Conservation (phyloP, 306 rosid genomes). For the Quercus variabilis region DNA sequence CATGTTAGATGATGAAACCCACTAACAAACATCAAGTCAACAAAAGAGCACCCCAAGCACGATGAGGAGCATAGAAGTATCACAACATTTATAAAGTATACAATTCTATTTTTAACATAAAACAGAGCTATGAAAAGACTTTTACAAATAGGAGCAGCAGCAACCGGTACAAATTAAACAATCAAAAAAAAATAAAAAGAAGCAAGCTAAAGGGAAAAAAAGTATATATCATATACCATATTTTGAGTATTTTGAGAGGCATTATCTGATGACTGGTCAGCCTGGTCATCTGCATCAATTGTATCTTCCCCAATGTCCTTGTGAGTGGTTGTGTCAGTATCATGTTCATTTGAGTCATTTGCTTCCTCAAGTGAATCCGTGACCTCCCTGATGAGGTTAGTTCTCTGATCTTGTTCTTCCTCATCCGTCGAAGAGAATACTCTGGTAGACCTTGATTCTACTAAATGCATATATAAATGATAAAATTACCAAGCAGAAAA, state of each 20-base stretch:
- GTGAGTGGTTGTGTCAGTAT: conserved; percentile 25
- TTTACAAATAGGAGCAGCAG: not conserved
- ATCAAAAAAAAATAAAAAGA: not conserved
- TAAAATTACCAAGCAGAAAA: conserved; percentile 2
- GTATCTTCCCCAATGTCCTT: conserved; percentile 41
- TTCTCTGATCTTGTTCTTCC: conserved; percentile 39
- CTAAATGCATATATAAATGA: conserved; percentile 27
- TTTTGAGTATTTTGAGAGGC: conserved; percentile 9
- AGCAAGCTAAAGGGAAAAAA: not conserved
- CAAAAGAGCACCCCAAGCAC: not conserved
- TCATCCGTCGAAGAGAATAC: conserved; percentile 57
- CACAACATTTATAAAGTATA: not conserved
- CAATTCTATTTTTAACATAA: no score
- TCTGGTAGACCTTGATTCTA: conserved; percentile 54
- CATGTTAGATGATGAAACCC: no score
- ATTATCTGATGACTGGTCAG: conserved; percentile 22
- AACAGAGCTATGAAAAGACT: not conserved
- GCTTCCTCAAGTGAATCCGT: conserved; percentile 46
- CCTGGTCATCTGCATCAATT: conserved; percentile 37
- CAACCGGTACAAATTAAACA: not conserved
- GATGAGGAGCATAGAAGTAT: not conserved
- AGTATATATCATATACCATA: conserved; percentile 31
- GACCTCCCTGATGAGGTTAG: conserved; percentile 53
- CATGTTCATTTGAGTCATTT: conserved; percentile 14
- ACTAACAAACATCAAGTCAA: not conserved